Evolutionary conservation across 2,329 filamentous ascomycete genomes (phyloP).

Genomic region (Daldinia sp.): DNA sequence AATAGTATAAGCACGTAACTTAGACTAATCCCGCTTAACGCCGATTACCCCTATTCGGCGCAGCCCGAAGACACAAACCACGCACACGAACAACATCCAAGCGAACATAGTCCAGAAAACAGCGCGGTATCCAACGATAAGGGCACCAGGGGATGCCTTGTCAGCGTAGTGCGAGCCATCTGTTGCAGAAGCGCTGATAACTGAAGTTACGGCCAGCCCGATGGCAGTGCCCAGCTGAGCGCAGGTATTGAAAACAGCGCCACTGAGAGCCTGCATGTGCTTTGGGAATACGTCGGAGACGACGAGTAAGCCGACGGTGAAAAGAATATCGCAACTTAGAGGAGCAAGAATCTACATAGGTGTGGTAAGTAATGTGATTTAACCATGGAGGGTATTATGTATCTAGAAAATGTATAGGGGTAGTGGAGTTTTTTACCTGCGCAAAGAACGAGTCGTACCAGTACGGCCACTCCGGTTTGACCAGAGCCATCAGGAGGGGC

Average conservation of each 20-base stretch:
- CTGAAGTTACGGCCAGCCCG: background rate
- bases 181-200: background rate
- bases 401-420: background rate
- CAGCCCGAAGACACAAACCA: background rate
- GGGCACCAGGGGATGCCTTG: background rate
- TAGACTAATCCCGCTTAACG: background rate
- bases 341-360: background rate
- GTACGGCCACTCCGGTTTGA: background rate
- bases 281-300: background rate
- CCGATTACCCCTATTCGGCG: background rate
- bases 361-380: background rate
- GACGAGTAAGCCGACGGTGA: background rate
- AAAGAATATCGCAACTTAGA: background rate
- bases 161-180: background rate
- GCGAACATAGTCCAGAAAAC: background rate
- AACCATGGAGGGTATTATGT: background rate
- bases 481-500: background rate
- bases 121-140: background rate
- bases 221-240: background rate
- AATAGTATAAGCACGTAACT: too few relatives aligned
- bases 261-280: background rate
- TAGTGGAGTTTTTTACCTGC: background rate
- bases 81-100: background rate
- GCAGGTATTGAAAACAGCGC: background rate
- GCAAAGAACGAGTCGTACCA: background rate